phyloP scores from a whole-genome alignment of 192 early-diverging fungal genomes.

The Entrophospora sp. region DNA sequence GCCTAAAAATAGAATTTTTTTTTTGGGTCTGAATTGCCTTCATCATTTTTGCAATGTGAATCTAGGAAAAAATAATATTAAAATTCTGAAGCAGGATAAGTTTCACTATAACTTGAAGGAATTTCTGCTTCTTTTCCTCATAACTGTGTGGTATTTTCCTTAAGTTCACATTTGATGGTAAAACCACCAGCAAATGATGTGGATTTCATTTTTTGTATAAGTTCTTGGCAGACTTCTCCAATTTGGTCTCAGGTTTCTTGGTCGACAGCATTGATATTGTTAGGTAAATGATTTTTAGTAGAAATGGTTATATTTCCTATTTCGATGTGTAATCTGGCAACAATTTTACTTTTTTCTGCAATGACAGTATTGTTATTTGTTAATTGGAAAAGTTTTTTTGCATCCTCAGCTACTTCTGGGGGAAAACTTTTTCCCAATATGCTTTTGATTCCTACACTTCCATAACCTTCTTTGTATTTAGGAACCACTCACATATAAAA shows the following conservation, averaged over 20 bases:
- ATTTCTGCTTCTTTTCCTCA: slow-evolving; percentile 5
- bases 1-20: not conserved
- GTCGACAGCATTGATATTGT: slow-evolving; percentile 11
- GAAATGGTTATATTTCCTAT: too few relatives aligned
- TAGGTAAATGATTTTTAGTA: slow-evolving; percentile 16
- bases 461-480: too few relatives aligned
- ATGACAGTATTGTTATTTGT: slow-evolving; percentile 18
- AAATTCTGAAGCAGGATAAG: slow-evolving; percentile 8
- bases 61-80: too few relatives aligned
- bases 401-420: slow-evolving; percentile 7
- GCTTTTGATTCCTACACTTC: too few relatives aligned
- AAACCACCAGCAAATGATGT: not conserved
- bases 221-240: too few relatives aligned
- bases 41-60: too few relatives aligned
- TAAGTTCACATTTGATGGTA: slow-evolving; percentile 10
- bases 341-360: slow-evolving; percentile 18
- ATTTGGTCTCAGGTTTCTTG: slow-evolving; percentile 1
- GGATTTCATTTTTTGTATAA: slow-evolving; percentile 9
- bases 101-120: slow-evolving; percentile 1
- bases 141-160: slow-evolving; percentile 1
- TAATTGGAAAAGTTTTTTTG: slow-evolving; percentile 19
- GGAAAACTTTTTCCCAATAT: not conserved
- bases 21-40: too few relatives aligned
- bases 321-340: slow-evolving; percentile 15
- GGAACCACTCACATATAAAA: too few relatives aligned